Conservation (phyloP, 1,139 yeast species). For the Kodamaea arcana region DNA sequence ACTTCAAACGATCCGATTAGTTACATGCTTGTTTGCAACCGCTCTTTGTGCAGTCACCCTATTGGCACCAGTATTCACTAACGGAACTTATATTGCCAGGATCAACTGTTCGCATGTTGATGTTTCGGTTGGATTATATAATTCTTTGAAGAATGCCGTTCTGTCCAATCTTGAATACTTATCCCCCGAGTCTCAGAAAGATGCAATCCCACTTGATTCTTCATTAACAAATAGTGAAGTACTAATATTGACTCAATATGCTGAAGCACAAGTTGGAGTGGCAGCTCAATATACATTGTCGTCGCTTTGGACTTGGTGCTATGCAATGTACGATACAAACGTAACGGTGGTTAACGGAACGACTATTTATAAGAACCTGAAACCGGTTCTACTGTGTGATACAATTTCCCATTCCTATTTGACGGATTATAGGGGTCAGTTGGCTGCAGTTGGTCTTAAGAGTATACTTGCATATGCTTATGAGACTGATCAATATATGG, state of each 20-base stretch:
- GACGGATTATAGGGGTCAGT: slow-evolving; percentile 44
- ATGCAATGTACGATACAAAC: slow-evolving; percentile 29
- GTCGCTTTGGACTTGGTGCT: slow-evolving; percentile 45
- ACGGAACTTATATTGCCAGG: slow-evolving; percentile 30
- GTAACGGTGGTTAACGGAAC: not conserved
- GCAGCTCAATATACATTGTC: slow-evolving; percentile 50
- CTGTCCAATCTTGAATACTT: slow-evolving; percentile 15
- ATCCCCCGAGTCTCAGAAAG: slow-evolving; percentile 12
- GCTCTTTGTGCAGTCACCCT: slow-evolving; percentile 22
- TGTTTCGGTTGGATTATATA: slow-evolving; percentile 49
- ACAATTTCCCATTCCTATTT: slow-evolving; percentile 10
- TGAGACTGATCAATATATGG: slow-evolving; percentile 17
- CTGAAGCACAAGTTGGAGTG: slow-evolving; percentile 41
- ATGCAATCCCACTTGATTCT: slow-evolving; percentile 28
- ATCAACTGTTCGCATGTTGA: slow-evolving; percentile 49
- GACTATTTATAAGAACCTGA: not conserved
- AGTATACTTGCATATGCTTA: slow-evolving; percentile 48
- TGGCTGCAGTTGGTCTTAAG: slow-evolving; percentile 37
- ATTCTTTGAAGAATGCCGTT: slow-evolving; percentile 39
- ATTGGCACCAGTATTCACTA: slow-evolving; percentile 25
- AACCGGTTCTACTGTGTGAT: not conserved
- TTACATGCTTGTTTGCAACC: slow-evolving; percentile 19
- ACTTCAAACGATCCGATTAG: slow-evolving; percentile 28
- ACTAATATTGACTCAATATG: slow-evolving; percentile 41
- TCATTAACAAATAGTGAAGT: slow-evolving; percentile 51